phyloP scores from a whole-genome alignment of 257 asterid genomes.

The Nicotiana attenuata region DNA sequence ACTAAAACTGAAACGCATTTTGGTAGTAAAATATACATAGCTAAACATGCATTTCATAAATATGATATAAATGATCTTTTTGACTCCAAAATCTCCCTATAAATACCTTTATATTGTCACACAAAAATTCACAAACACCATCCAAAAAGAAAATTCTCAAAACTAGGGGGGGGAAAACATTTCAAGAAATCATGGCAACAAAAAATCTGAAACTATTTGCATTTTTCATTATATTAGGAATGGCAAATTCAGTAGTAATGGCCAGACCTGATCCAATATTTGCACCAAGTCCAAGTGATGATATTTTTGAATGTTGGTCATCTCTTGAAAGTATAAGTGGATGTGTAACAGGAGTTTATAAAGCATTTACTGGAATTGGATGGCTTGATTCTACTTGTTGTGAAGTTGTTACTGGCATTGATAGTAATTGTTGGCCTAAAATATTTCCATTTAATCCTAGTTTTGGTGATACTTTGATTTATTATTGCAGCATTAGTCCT shows the following conservation, averaged over 20 bases:
- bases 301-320: background rate
- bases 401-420: slow-evolving; percentile 7
- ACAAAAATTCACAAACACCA: background rate
- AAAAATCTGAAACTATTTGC: background rate
- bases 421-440: slow-evolving; percentile 27
- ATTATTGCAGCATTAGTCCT: background rate
- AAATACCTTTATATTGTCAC: background rate
- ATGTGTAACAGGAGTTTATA: background rate
- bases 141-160: background rate
- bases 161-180: background rate
- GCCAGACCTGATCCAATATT: background rate
- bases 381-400: slow-evolving; percentile 29
- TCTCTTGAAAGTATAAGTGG: background rate
- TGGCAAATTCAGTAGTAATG: background rate
- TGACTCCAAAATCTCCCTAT: background rate
- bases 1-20: background rate
- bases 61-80: background rate
- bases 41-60: background rate
- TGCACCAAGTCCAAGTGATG: background rate
- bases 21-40: no score
- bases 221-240: background rate
- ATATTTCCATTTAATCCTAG: slow-evolving; percentile 15
- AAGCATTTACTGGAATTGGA: background rate
- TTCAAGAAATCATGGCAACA: background rate
- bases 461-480: background rate